These are phyloP conservation scores for Poa pratensis DNA, from an alignment of 176 grass and related monocot species.

Conservation along the genomic window DNA sequence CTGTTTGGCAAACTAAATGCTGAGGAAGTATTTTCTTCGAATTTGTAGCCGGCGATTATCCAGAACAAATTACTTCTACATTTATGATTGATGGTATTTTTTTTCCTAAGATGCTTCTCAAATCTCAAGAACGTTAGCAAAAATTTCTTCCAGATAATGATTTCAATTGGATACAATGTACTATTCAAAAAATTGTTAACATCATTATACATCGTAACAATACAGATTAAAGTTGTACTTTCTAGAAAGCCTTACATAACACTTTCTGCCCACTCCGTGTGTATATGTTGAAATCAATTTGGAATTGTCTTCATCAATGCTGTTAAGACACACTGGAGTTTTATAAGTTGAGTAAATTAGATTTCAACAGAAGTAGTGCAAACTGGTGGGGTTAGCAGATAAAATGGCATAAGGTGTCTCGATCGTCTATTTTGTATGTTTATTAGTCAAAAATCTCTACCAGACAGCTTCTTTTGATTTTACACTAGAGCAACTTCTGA, in stretches of 20 bases:
- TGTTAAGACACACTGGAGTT: neutral
- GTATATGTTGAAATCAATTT: neutral
- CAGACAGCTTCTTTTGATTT: neutral
- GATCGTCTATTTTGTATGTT: neutral
- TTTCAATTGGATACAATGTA: neutral
- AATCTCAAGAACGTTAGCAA: neutral
- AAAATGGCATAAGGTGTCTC: neutral
- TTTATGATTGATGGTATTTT: neutral
- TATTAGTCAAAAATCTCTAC: neutral
- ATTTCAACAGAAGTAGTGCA: neutral
- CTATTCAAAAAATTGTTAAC: neutral
- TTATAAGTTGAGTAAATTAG: conserved; percentile 20
- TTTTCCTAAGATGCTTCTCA: neutral
- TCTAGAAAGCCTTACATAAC: conserved; percentile 6
- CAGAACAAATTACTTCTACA: neutral
- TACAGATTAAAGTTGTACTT: neutral
- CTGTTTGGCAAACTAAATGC: neutral
- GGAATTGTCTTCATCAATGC: neutral
- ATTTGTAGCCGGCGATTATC: neutral
- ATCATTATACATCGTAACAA: neutral
- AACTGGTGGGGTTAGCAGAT: neutral
- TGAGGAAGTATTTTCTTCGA: neutral
- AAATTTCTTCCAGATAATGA: neutral
- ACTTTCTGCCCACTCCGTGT: neutral
- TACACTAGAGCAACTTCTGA: neutral